Percentiles rank a stretch among this genome's conserved stretches.
These are phyloP conservation scores for Camillea tinctor DNA, from an alignment of 2,329 filamentous ascomycete species.

Conservation along the genomic window DNA sequence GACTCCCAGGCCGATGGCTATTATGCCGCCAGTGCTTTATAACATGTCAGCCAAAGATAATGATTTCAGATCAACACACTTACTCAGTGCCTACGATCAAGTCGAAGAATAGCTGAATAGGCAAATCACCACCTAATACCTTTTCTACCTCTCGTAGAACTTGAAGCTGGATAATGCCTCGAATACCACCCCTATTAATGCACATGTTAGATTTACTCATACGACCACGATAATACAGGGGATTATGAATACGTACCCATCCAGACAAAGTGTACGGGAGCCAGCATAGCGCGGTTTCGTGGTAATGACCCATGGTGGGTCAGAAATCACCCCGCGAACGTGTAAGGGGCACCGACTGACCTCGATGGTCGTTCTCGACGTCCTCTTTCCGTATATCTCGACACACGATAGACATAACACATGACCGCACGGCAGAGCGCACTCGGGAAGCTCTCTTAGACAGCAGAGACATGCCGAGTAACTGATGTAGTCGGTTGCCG, in stretches of 20 bases:
- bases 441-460: slow-evolving; percentile 33
- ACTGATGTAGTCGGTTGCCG: slow-evolving; percentile 28
- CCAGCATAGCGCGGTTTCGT: slow-evolving; percentile 32
- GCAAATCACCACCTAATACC: slow-evolving; percentile 29
- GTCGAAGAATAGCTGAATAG: slow-evolving; percentile 34
- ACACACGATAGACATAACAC: slow-evolving; percentile 31
- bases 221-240: background rate
- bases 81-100: slow-evolving; percentile 33
- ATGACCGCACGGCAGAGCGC: slow-evolving; percentile 32
- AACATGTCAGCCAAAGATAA: slow-evolving; percentile 2
- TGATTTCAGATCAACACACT: slow-evolving; percentile 9
- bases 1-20: slow-evolving; percentile 32
- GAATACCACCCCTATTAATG: slow-evolving; percentile 26
- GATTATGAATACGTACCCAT: slow-evolving; percentile 22
- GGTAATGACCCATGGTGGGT: slow-evolving; percentile 29
- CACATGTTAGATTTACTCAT: slow-evolving; percentile 1
- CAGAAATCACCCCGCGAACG: slow-evolving; percentile 29
- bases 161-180: slow-evolving; percentile 30
- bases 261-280: slow-evolving; percentile 28
- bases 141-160: slow-evolving; percentile 31
- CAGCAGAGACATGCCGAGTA: slow-evolving; percentile 34
- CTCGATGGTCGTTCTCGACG: slow-evolving; percentile 34
- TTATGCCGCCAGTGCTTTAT: slow-evolving; percentile 29
- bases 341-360: slow-evolving; percentile 32
- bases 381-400: slow-evolving; percentile 30